Base-by-base conservation (phyloP, 768 basidiomycete species). In the Kwoniella shandongensis region DNA sequence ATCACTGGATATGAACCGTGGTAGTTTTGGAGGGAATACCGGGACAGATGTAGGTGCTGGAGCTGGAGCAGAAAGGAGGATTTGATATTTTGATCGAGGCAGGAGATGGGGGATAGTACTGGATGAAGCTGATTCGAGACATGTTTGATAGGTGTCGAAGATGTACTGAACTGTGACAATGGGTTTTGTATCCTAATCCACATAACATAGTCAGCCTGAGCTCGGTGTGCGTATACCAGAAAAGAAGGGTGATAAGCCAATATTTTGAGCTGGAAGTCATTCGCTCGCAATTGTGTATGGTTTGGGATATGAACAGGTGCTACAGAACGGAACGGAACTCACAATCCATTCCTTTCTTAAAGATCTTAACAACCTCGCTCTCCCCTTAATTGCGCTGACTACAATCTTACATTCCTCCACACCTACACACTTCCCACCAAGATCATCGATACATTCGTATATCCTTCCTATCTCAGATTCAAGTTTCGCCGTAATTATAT, bases 401-500 rank as follows among this genome's bases (percentile, higher is more conserved):
- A 71, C 63, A 18, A 71, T 44, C 13, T 44, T 40, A 22, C 63
- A 62, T 10, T 54, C 35, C 29, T 62, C 65, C 2, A 69, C 20
- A 5, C 57, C 45, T 0, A 65, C 60, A 13, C 57, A 57, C 27
- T 41, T 53, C 26, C 73, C 75, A 12, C 75, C 75, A 11, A 76
- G 60, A n/a, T 68, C 65, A 23, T 68, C 68, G 15, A 76, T 66
- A 35, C 60, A 51, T 12, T 40, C 41, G 44, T 73, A 73, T 20
- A 72, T 55, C 18, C 44, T 44, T 4, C 44, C 52, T 15, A 74
- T 22, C 17, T 71, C 59, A 3, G 38, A 63, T n/a, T 72, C 72
- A 15, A 76, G 42, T 41, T 76, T 76, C 25, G 69, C 70, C 1
- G 71, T 58, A 7, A 76, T 38, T 46, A 76, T 61, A 45, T 73